Evolutionary conservation across 2,329 filamentous ascomycete species (phyloP).

Genomic region (Curvularia verruculosa): DNA sequence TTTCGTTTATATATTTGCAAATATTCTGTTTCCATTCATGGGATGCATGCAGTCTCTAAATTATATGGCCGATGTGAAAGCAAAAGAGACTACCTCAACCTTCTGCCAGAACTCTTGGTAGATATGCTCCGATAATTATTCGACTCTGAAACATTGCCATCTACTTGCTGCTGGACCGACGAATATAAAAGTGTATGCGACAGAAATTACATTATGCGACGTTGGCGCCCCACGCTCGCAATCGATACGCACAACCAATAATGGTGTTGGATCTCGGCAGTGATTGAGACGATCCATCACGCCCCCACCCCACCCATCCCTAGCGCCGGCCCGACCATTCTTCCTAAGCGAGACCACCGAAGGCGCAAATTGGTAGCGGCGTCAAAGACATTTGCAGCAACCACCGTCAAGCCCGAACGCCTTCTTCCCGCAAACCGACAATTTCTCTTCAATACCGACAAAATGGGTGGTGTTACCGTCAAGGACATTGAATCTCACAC

Average conservation of each 20-base stretch:
- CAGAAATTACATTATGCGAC: neutral
- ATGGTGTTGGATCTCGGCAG: neutral
- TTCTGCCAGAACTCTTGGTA: too few species aligned
- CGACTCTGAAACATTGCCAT: too few species aligned
- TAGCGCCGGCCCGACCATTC: slow-evolving; percentile 27
- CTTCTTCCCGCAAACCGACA: slow-evolving; percentile 22
- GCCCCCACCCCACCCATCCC: neutral
- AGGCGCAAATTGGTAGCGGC: slow-evolving; percentile 10
- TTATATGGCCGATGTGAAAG: too few species aligned
- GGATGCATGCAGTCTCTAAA: neutral
- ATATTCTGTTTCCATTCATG: neutral
- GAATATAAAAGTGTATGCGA: neutral
- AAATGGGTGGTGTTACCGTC: slow-evolving; percentile 81
- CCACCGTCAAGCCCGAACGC: slow-evolving; percentile 32
- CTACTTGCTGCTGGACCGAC: neutral
- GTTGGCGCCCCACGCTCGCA: neutral
- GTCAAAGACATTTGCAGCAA: slow-evolving; percentile 19
- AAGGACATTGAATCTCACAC: slow-evolving; percentile 90
- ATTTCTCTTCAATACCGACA: slow-evolving; percentile 60
- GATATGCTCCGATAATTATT: too few species aligned
- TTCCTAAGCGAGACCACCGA: slow-evolving; percentile 33
- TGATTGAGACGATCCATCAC: neutral
- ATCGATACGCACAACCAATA: neutral
- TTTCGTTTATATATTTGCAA: neutral
- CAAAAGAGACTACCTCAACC: too few species aligned